Conservation (phyloP, 1,284 basidiomycete species). For the Fomitopsis betulina region DNA sequence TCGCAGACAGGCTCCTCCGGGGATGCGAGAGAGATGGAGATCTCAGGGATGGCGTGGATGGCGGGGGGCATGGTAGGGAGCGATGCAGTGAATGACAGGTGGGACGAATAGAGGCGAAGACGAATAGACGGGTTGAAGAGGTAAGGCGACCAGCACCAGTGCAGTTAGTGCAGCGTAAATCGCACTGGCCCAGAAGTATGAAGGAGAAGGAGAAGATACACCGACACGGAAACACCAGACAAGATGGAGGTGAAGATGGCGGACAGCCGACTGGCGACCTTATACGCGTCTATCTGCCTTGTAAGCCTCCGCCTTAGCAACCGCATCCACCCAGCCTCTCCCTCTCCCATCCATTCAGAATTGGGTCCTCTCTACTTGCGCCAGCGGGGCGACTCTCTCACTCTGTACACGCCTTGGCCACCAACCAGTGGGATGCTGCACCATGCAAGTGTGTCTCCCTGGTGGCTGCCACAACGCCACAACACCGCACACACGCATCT, state of each 20-base stretch:
- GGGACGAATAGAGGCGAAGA: slow-evolving; percentile 8
- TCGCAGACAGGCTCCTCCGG: slow-evolving; percentile 45
- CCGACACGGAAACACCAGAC: slow-evolving; percentile 17
- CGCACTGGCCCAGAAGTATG: slow-evolving; percentile 18
- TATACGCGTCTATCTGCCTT: slow-evolving; percentile 3
- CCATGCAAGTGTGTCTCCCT: neutral
- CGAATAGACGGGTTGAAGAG: slow-evolving; percentile 14
- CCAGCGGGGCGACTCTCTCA: neutral
- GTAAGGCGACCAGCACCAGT: slow-evolving; percentile 45
- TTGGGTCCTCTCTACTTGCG: neutral
- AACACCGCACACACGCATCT: neutral
- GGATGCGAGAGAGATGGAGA: slow-evolving; percentile 63
- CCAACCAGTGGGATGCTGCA: neutral
- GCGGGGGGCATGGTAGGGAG: slow-evolving; percentile 39
- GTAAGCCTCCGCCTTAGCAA: slow-evolving; percentile 4
- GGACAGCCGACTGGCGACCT: slow-evolving; percentile 7
- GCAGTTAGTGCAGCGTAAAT: slow-evolving; percentile 19
- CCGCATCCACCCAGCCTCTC: neutral
- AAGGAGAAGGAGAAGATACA: slow-evolving; percentile 18
- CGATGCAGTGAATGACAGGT: slow-evolving; percentile 15
- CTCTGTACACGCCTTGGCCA: neutral
- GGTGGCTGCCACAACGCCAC: neutral
- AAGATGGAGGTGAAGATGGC: slow-evolving; percentile 20
- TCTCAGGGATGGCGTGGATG: slow-evolving; percentile 50
- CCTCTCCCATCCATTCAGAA: neutral